phyloP scores from a whole-genome alignment of 2,329 filamentous ascomycete species.

The Cercospora berteroae region DNA sequence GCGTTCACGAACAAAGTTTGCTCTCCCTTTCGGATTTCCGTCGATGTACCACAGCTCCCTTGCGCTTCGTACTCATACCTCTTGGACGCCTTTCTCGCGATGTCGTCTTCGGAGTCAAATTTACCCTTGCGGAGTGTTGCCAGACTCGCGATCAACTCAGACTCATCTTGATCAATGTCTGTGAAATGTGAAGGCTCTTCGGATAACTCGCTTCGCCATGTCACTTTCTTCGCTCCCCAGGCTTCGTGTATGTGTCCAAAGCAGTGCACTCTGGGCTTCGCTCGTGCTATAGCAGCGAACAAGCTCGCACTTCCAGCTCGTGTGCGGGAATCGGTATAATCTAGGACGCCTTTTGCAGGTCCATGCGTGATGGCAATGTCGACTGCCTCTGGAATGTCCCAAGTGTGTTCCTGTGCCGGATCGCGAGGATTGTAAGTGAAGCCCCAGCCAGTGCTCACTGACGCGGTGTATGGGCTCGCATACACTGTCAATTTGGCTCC shows the following conservation, averaged over 20 bases:
- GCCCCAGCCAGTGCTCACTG: slow-evolving; percentile 46
- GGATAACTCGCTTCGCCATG: slow-evolving; percentile 39
- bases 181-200: slow-evolving; percentile 42
- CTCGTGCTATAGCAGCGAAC: slow-evolving; percentile 51
- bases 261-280: slow-evolving; percentile 56
- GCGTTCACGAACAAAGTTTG: slow-evolving; percentile 62
- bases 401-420: slow-evolving; percentile 46
- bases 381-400: slow-evolving; percentile 38
- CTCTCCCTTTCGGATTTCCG: slow-evolving; percentile 36
- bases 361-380: slow-evolving; percentile 64
- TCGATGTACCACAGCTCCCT: slow-evolving; percentile 27
- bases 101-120: slow-evolving; percentile 26
- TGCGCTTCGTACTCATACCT: slow-evolving; percentile 30
- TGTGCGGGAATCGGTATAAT: slow-evolving; percentile 38
- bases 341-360: slow-evolving; percentile 54
- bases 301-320: slow-evolving; percentile 57
- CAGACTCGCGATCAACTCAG: slow-evolving; percentile 41
- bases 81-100: slow-evolving; percentile 19
- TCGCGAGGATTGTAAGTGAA: slow-evolving; percentile 49
- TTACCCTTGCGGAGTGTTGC: slow-evolving; percentile 22
- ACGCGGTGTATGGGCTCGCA: slow-evolving; percentile 56
- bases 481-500: slow-evolving; percentile 55
- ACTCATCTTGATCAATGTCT: slow-evolving; percentile 47
- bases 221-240: slow-evolving; percentile 46
- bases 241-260: slow-evolving; percentile 64